A percentile compares a stretch with the other conserved stretches of the same genome.
Evolutionary conservation across 1,284 basidiomycete genomes (phyloP).

Genomic region (Leccinum fallax): DNA sequence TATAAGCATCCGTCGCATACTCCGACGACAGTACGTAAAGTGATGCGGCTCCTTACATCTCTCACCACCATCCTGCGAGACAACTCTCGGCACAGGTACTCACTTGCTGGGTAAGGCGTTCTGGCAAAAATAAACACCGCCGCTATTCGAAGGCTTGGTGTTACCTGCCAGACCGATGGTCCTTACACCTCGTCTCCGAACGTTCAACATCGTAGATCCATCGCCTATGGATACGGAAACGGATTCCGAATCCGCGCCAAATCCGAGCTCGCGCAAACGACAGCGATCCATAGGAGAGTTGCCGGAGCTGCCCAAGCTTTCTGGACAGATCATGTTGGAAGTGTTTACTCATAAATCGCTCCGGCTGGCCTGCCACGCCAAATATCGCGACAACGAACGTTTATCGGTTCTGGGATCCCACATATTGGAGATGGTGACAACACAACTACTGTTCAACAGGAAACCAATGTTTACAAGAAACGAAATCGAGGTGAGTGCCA

Average conservation of each 20-base stretch:
- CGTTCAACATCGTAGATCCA: slow-evolving; percentile 38
- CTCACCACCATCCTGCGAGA: slow-evolving; percentile 26
- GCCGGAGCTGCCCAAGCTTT: slow-evolving; percentile 45
- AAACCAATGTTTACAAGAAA: slow-evolving; percentile 52
- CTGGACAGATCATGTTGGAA: slow-evolving; percentile 58
- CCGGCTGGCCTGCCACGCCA: slow-evolving; percentile 44
- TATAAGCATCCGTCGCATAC: slow-evolving; percentile 5
- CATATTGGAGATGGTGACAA: slow-evolving; percentile 53
- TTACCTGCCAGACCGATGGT: slow-evolving; percentile 32
- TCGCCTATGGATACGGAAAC: slow-evolving; percentile 37
- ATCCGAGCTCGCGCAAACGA: slow-evolving; percentile 34
- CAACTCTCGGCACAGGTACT: slow-evolving; percentile 16
- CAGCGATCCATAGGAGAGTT: slow-evolving; percentile 36
- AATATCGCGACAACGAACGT: slow-evolving; percentile 61
- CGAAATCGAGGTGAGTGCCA: slow-evolving; percentile 51
- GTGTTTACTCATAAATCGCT: slow-evolving; percentile 71
- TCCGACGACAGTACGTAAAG: slow-evolving; percentile 31
- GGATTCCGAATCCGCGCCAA: slow-evolving; percentile 29
- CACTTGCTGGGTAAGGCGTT: slow-evolving; percentile 16
- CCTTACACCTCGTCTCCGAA: slow-evolving; percentile 39
- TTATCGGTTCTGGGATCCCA: slow-evolving; percentile 55
- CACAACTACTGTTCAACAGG: slow-evolving; percentile 52
- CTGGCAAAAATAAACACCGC: slow-evolving; percentile 20
- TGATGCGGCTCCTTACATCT: slow-evolving; percentile 30
- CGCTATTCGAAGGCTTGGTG: slow-evolving; percentile 13